phyloP scores from a whole-genome alignment of 345 rosid species.

The Citrus unshiu region DNA sequence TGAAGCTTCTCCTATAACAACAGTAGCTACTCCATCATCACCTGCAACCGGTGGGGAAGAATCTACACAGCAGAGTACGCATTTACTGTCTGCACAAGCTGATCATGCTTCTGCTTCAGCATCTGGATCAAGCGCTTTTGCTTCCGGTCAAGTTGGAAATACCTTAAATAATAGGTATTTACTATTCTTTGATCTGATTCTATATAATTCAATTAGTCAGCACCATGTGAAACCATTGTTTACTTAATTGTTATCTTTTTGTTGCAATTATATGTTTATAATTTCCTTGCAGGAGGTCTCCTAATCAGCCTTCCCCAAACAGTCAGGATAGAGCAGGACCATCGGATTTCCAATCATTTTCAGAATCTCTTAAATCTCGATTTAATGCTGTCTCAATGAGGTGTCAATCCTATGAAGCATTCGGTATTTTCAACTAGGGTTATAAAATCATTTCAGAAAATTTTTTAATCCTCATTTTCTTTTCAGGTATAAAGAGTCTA shows the following conservation, averaged over 20 bases:
- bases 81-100: constrained; percentile 32
- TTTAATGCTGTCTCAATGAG: constrained; percentile 72
- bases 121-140: constrained; percentile 41
- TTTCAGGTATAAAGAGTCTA: constrained; percentile 83
- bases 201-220: neutral
- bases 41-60: constrained; percentile 39
- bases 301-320: constrained; percentile 50
- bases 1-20: constrained; percentile 37
- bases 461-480: neutral
- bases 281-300: constrained; percentile 35
- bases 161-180: constrained; percentile 45
- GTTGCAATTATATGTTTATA: constrained; percentile 2
- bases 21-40: constrained; percentile 43
- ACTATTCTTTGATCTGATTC: neutral
- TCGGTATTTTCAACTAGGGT: neutral
- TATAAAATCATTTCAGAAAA: neutral
- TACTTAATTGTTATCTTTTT: constrained; percentile 4
- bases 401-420: constrained; percentile 26
- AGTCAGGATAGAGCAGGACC: constrained; percentile 85
- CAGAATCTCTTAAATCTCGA: constrained; percentile 77
- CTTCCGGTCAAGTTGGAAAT: constrained; percentile 29
- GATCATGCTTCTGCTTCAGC: constrained; percentile 43
- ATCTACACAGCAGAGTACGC: constrained; percentile 29
- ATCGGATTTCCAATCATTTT: constrained; percentile 81
- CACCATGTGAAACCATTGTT: neutral